phyloP scores from a whole-genome alignment of 805 yeast species.

The Dipodascus albidus region DNA sequence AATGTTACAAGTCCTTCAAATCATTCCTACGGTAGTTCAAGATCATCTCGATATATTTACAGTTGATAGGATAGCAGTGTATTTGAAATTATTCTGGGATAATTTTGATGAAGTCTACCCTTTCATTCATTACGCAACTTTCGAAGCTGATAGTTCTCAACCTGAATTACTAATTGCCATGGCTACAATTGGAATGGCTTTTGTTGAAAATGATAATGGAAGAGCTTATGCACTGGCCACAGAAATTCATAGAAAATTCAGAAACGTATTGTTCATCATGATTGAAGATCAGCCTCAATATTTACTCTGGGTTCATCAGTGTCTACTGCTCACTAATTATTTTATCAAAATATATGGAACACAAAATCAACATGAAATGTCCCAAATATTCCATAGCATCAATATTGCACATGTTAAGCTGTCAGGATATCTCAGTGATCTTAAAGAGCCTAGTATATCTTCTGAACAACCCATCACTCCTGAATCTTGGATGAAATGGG shows the following conservation, averaged over 20 bases:
- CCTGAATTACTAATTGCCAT: conserved; percentile 19
- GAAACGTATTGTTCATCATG: conserved; percentile 23
- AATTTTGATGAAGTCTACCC: conserved; percentile 30
- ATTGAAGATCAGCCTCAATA: conserved; percentile 19
- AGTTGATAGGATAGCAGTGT: conserved; percentile 12
- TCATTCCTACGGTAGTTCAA: not conserved
- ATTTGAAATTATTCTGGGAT: conserved; percentile 26
- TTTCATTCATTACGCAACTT: conserved; percentile 29
- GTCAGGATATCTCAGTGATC: conserved; percentile 22
- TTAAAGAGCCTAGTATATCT: conserved; percentile 13
- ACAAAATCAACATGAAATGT: conserved; percentile 21
- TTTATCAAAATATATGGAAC: conserved; percentile 22
- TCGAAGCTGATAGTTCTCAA: conserved; percentile 16
- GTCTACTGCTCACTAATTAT: conserved; percentile 19
- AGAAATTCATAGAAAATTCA: conserved; percentile 15
- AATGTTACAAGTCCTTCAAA: conserved; percentile 1
- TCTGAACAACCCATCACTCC: conserved; percentile 10
- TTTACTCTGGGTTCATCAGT: conserved; percentile 22
- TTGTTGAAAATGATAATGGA: conserved; percentile 13
- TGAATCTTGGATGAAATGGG: conserved; percentile 30
- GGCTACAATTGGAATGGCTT: conserved; percentile 24
- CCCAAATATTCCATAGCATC: conserved; percentile 24
- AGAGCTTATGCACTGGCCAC: conserved; percentile 18
- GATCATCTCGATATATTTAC: conserved; percentile 9
- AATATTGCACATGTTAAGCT: conserved; percentile 20